Conservation (phyloP, 352 stramenopile species). For the Pythium aphanidermatum region DNA sequence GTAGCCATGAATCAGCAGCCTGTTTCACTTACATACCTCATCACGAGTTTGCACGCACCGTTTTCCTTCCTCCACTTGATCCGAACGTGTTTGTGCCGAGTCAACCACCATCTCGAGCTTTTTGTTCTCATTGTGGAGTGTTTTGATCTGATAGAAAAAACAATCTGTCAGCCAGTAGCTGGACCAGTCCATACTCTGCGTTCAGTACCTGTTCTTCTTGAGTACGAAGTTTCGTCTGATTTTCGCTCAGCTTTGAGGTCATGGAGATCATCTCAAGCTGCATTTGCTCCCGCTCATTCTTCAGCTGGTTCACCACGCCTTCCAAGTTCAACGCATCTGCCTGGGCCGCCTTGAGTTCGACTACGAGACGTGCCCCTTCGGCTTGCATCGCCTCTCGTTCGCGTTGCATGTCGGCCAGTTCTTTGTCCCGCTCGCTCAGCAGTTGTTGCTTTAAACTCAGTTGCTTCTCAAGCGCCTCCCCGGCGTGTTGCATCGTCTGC, state of each 20-base stretch:
- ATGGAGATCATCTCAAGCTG: slow-evolving; percentile 9
- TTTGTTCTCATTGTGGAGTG: slow-evolving; percentile 2
- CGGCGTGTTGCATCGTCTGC: not conserved
- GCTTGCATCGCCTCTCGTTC: not conserved
- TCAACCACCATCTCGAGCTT: slow-evolving; percentile 14
- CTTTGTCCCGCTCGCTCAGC: slow-evolving; percentile 6
- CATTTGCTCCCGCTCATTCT: slow-evolving; percentile 7
- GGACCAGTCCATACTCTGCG: too few relatives aligned
- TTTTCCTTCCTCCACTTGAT: slow-evolving; percentile 17
- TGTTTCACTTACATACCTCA: too few relatives aligned
- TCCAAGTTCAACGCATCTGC: not conserved
- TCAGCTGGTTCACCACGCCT: not conserved
- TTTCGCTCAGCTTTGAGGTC: slow-evolving; percentile 1
- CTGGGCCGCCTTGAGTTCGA: not conserved
- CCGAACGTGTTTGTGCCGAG: slow-evolving; percentile 7
- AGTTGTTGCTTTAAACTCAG: slow-evolving; percentile 1
- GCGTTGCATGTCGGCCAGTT: slow-evolving; percentile 4
- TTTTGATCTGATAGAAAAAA: slow-evolving; percentile 2
- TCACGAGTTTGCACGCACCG: slow-evolving; percentile 3
- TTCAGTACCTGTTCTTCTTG: slow-evolving; percentile 10
- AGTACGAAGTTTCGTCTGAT: slow-evolving; percentile 4
- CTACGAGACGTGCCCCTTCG: not conserved
- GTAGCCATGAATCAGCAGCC: too few relatives aligned
- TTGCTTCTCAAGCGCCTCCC: slow-evolving; percentile 3
- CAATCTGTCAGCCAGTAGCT: not conserved